Evolutionary conservation across 2,329 filamentous ascomycete genomes (phyloP).

Genomic region (Botrytis galanthina): DNA sequence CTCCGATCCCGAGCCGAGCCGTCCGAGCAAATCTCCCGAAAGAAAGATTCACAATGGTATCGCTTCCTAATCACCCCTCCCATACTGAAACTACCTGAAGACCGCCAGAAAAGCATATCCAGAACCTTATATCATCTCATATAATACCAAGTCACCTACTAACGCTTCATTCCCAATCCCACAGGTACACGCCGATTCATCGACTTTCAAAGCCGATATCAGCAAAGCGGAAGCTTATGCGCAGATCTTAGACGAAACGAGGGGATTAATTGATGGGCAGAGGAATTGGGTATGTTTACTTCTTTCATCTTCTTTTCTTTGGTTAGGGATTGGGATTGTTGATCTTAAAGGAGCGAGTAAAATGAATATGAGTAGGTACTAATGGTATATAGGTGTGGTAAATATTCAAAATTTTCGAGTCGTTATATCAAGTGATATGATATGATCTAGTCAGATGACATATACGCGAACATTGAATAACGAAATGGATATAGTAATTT

Average conservation of each 20-base stretch:
- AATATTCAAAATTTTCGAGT: neutral
- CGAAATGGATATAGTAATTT: slow-evolving; percentile 59
- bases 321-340: neutral
- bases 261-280: slow-evolving; percentile 68
- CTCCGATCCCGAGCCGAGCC: neutral
- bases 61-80: too few species aligned
- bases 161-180: neutral
- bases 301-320: neutral
- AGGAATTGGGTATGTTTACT: slow-evolving; percentile 67
- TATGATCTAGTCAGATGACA: neutral
- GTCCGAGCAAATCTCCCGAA: neutral
- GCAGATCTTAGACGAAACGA: slow-evolving; percentile 69
- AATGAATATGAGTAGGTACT: neutral
- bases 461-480: neutral
- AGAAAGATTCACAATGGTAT: neutral
- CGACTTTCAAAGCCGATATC: slow-evolving; percentile 65
- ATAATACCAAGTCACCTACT: neutral
- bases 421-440: slow-evolving; percentile 8
- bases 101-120: neutral
- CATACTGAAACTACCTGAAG: too few species aligned
- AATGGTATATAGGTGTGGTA: slow-evolving; percentile 3
- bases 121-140: neutral
- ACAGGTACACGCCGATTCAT: slow-evolving; percentile 67
- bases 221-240: slow-evolving; percentile 71
- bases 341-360: neutral